phyloP scores from a whole-genome alignment of 2,329 filamentous ascomycete genomes.

The Nothopassalora personata region DNA sequence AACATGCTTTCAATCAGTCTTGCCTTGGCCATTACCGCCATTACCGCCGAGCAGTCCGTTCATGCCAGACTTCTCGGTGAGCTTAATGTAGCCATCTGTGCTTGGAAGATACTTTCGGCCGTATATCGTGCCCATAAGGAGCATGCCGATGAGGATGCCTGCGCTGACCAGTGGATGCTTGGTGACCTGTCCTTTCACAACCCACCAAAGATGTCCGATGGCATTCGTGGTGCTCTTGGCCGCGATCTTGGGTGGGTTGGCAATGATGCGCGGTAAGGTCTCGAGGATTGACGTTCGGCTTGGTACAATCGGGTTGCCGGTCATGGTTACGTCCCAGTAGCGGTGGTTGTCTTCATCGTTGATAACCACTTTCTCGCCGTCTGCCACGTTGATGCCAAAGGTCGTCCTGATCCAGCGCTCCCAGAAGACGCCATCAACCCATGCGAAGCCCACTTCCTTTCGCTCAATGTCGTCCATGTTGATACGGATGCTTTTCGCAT shows the following conservation, averaged over 20 bases:
- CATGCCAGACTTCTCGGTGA: conserved; percentile 56
- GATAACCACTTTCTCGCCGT: conserved; percentile 89
- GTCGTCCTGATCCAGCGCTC: conserved; percentile 94
- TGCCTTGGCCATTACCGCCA: conserved; percentile 28
- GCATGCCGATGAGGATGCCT: conserved; percentile 53
- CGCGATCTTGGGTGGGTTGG: conserved; percentile 64
- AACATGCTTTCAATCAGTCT: conserved; percentile 6
- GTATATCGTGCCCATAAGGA: conserved; percentile 22
- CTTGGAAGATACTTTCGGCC: conserved; percentile 30
- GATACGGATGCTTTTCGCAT: conserved; percentile 86
- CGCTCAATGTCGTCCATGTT: conserved; percentile 82
- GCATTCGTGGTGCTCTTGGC: conserved; percentile 72
- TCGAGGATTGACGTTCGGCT: conserved; percentile 88
- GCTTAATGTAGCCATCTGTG: conserved; percentile 32
- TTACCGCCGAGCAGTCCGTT: conserved; percentile 59
- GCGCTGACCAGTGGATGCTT: conserved; percentile 45
- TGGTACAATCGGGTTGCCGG: conserved; percentile 82
- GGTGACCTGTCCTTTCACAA: conserved; percentile 37
- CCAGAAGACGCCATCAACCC: conserved; percentile 97
- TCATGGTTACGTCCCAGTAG: conserved; percentile 91
- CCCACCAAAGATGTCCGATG: conserved; percentile 63
- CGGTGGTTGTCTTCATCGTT: conserved; percentile 93
- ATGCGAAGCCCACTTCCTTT: conserved; percentile 90
- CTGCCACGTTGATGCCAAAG: conserved; percentile 81
- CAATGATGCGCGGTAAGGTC: conserved; percentile 67